Evolutionary conservation across 306 rosid species (phyloP), one percentile per base, ranked within the genome.

Genomic region (Acacia crassicarpa): DNA sequence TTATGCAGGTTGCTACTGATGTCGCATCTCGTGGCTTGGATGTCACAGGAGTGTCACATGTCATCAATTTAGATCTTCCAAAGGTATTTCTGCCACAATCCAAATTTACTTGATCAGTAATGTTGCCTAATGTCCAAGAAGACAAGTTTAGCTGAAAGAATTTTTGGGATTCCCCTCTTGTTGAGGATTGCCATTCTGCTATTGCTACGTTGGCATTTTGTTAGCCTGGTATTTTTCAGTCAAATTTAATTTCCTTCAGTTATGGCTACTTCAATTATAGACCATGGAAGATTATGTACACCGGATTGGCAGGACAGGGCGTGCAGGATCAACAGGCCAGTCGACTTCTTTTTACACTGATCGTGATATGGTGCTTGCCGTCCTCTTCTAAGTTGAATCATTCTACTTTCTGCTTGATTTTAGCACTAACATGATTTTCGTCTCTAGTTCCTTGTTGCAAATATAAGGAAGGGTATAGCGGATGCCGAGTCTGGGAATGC

Each of bases 231-330:
- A 78, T 65, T 89, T 84, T 88, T 78, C 86, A 66, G 85, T 93
- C 84, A 85, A 74, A 62, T 85, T 86, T 85, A 85, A 80, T 86
- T 83, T 89, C 87, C 85, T 86, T 91, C 88, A 82, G 85, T 91
- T 91, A 72, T 93, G 92, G 90, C 84, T 91, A 71, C 96, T 89
- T 91, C 89, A 86, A 90, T 91, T 93, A 86, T 91, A 93, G 97
- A 91, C 94, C 88, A 91, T 91, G 92, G 97, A 93, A 93, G 97
- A 93, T 85, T 93, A 93, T 86, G 94, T 93, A 43, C 97, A 93
- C 86, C 96, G 97, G 81, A 91, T 93, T 79, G 97, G 97, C 82
- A 89, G 97, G 89, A 93, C 97, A 0, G 97, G 97, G 76, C 92
- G 97, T 76, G 97, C 97, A 1, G 96, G 97, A 84, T 89, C 96